A percentile compares a stretch with the other conserved stretches of the same genome.
Conservation (phyloP, 2,329 filamentous ascomycete genomes). For the Beauveria varroae region DNA sequence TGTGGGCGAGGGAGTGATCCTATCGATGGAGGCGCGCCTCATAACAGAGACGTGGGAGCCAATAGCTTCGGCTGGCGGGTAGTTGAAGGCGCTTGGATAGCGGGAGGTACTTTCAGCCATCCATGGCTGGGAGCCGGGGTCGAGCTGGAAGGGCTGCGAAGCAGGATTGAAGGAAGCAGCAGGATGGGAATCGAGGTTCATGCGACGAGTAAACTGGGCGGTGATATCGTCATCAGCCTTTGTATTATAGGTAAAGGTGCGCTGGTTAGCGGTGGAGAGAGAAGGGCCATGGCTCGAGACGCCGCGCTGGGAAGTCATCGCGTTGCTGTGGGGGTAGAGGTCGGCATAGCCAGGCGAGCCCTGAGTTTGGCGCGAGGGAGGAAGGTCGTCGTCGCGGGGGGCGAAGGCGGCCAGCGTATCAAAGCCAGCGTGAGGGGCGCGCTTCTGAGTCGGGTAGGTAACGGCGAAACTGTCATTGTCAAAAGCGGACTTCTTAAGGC, state of each 20-base stretch:
- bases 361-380: constrained; percentile 48
- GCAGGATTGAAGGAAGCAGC: constrained; percentile 22
- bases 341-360: constrained; percentile 31
- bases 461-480: constrained; percentile 19
- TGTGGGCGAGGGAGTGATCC: constrained; percentile 26
- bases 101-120: constrained; percentile 23
- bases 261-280: constrained; percentile 33
- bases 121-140: constrained; percentile 42
- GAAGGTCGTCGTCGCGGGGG: constrained; percentile 45
- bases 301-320: constrained; percentile 38
- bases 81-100: constrained; percentile 20
- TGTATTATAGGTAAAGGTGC: constrained; percentile 29
- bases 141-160: constrained; percentile 36
- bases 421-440: constrained; percentile 32
- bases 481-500: constrained; percentile 25
- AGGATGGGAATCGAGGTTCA: constrained; percentile 26
- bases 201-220: constrained; percentile 24
- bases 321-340: constrained; percentile 30
- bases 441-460: constrained; percentile 23
- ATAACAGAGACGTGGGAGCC: constrained; percentile 20
- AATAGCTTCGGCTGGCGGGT: constrained; percentile 24
- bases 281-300: constrained; percentile 39
- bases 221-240: constrained; percentile 32
- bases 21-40: constrained; percentile 33
- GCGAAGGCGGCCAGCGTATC: constrained; percentile 22